Base-by-base conservation (phyloP, 148 eudicot genomes). In the Dysphania ambrosioides region DNA sequence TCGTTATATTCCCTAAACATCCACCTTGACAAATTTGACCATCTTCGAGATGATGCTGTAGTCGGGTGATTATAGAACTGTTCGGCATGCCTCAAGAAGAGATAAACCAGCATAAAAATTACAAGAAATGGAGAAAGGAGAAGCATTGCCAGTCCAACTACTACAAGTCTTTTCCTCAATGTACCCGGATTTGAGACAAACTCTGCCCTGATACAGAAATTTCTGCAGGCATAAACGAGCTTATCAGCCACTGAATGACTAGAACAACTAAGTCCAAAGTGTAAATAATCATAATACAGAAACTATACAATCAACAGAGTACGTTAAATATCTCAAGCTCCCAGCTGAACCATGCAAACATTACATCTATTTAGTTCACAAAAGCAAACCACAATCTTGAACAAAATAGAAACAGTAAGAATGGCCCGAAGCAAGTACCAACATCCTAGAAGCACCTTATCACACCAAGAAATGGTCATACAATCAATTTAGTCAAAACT, bases 11-110 rank as follows among this genome's bases (percentile, higher is more conserved):
- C 99, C 75, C 99, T 82, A 79, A 90, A 90, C 78, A 89, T 86
- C 98, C 98, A 93, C 82, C 81, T 88, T 32, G 98, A 88, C 65
- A 93, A 87, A 78, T 92, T 95, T 72, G 97, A 95, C 99, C 99
- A 95, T 85, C 96, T 87, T 65, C 97, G 86, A 66, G 99, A 95
- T 61, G 97, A 92, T 77, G 94, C 99, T 24, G 92, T 87, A 53
- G 92, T 90, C 11, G 99, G 99, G 81, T 95, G 96, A 67, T 95
- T 95, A 72, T 95, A 95, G 81, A 92, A 95, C 64, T 95, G 96
- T 72, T 95, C 99, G 65, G 97, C 99, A 77, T 95, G 99, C 82
- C 92, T 87, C 85, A 95, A 82, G 80, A 95, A 95, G 73, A 92
- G 99, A 90, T 92, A 95, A 12, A 92, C 96, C 75, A 95, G 80